A percentile compares a stretch with the other conserved stretches of the same genome.
Conservation (phyloP, 305 asterid genomes). For the Fraxinus dipetala region DNA sequence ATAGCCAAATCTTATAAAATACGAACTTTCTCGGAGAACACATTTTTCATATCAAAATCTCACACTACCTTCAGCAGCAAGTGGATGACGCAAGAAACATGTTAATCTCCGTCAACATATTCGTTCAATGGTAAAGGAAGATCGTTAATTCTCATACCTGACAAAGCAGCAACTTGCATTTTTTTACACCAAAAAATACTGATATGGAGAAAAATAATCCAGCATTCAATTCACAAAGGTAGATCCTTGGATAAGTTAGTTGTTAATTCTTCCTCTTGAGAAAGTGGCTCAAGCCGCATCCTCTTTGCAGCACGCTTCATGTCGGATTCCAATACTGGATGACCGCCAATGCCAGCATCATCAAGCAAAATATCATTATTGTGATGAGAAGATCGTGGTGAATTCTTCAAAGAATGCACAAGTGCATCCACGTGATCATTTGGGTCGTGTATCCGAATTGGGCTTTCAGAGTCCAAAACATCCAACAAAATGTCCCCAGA, state of each 20-base stretch:
- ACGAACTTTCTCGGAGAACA: not conserved
- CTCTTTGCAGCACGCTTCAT: constrained; percentile 50
- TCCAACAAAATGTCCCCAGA: constrained; percentile 19
- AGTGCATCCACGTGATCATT: not conserved
- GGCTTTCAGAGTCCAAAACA: constrained; percentile 10
- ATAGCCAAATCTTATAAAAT: not conserved
- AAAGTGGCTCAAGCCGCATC: constrained; percentile 36
- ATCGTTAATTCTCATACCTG: not conserved
- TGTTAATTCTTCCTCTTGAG: constrained; percentile 31
- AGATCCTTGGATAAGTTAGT: constrained; percentile 22
- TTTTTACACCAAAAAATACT: not conserved
- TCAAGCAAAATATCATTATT: constrained; percentile 1
- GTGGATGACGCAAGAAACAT: not conserved
- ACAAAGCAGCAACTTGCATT: not conserved
- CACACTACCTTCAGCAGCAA: not conserved
- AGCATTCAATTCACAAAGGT: constrained; percentile 18
- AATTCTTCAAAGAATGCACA: not conserved
- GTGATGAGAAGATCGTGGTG: not conserved
- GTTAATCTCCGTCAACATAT: not conserved
- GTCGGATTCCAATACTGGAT: constrained; percentile 28
- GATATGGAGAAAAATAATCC: not conserved
- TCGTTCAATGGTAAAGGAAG: not conserved
- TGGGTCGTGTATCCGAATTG: not conserved
- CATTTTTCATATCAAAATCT: not conserved
- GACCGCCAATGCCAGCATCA: constrained; percentile 11